Base-by-base conservation (phyloP, 768 basidiomycete species). In the Serendipita indica region DNA sequence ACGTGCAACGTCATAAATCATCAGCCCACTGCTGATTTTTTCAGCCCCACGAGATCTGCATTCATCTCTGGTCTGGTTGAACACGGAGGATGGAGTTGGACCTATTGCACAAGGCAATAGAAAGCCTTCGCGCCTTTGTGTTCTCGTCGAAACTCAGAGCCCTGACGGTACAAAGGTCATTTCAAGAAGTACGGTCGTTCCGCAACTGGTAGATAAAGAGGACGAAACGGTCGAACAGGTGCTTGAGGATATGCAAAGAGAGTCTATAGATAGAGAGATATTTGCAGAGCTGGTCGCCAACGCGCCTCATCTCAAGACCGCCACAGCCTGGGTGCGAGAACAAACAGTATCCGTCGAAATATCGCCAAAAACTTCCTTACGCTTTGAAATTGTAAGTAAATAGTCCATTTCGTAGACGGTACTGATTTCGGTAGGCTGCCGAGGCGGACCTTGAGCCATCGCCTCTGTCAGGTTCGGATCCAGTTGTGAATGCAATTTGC, bases 201-300 rank as follows among this genome's bases (percentile, higher is more conserved):
- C 65, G n/a, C 45, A 61, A 20, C 49, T 65, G 6, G 70, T 74
- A 22, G 62, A 72, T 6, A 63, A 63, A 0, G 71, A 74, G 14
- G 32, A 28, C n/a, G 35, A 45, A 32, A n/a, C 7, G 41, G 30
- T 33, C 28, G 56, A 52, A 28, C 49, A 60, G 20, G 54, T 60
- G 2, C 67, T 85, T 13, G 77, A 86, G 33, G 73, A 67, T 1
- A 72, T 75, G 6, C 71, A 91, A 33, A 72, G 70, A 60, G 89
- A 89, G 67, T 73, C 82, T 13, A 76, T 89, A 3, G 86, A 91
- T 59, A 82, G 85, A 65, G 89, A 91, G 65, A 82, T 90, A 35
- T 91, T 89, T 62, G 72, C 81, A 2, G 65, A 80, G 20, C 72
- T 91, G 20, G 84, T 89, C 37, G 77, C 73, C 65, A 89, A 90